Percentiles rank a stretch among this genome's conserved stretches.
Evolutionary conservation across 2,329 filamentous ascomycete genomes (phyloP).

Genomic region (Calonectria fujianensis): DNA sequence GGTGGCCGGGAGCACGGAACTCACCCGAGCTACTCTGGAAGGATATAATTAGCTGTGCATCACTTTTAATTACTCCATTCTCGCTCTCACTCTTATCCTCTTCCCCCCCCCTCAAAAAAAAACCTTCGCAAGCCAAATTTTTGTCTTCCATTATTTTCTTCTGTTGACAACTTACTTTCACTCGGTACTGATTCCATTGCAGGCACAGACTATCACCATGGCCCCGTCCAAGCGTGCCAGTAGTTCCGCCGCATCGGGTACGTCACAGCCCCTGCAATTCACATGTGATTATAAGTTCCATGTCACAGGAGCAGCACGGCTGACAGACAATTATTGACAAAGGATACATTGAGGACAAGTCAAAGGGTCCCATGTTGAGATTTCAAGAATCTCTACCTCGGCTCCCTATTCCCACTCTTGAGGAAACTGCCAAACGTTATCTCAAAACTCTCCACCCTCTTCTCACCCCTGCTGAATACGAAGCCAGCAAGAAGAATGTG

Average conservation of each 20-base stretch:
- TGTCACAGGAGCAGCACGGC: constrained; percentile 1
- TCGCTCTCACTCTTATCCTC: background rate
- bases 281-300: constrained; percentile 28
- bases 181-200: constrained; percentile 16
- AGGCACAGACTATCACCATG: constrained; percentile 65
- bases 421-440: constrained; percentile 88
- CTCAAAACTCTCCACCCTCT: constrained; percentile 87
- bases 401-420: constrained; percentile 86
- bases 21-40: constrained; percentile 11
- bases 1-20: constrained; percentile 22
- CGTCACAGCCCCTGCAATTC: constrained; percentile 35
- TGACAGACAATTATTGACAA: constrained; percentile 46
- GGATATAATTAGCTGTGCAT: constrained; percentile 15
- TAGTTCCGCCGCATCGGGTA: constrained; percentile 75
- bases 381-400: constrained; percentile 90
- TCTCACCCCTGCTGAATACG: constrained; percentile 80
- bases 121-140: background rate
- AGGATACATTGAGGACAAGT: constrained; percentile 88
- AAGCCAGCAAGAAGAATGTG: constrained; percentile 86
- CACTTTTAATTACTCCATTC: background rate
- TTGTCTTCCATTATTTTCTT: background rate
- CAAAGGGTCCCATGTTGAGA: constrained; percentile 87
- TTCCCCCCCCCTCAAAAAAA: background rate
- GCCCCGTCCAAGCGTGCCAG: constrained; percentile 72
- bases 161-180: background rate